Base-by-base conservation (phyloP, 108 stramenopile species). In the Epithemia pelagica region DNA sequence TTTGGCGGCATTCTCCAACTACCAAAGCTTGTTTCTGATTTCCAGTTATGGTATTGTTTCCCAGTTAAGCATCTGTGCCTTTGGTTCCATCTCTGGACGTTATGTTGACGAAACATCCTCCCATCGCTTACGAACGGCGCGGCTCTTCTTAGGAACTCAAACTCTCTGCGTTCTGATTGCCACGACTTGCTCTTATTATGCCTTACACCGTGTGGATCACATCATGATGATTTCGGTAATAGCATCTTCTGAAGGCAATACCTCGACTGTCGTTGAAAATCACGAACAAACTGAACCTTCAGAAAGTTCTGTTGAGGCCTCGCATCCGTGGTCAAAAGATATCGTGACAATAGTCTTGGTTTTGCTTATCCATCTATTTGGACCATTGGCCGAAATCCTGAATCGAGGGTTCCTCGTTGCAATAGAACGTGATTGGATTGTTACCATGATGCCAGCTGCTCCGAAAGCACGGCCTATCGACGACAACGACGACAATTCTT, bases 391-490 rank as follows among this genome's bases (percentile, higher is more conserved):
- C 26, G 52, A 62, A 54, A 28, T 81, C 24, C 54, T 80, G 23
- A 78, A 81, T 66, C 30, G 58, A 27, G 80, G 77, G 8, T 83
- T 87, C 59, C 25, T 76, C 1, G 80, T 87, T 23, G 78, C 82
- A 1, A 51, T 87, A 8, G 86, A 87, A 68, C 71, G 82, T 51
- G 86, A 87, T 64, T 87, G 86, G 86, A 72, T 83, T 63, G 86
- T 87, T 19, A 78, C 74, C 10, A 78, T 87, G 31, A 46, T 46
- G 15, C 37, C 37, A 10, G 15, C 61, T 28, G 28, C 56, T 3
- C 5, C 3, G 5, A 52, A 5, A 57, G 10, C 15, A 5, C 37
- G 37, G 15, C 15, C 5, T 5, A 10, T 10, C 37, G 10, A 46
- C 5, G 5, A 28, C 3, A 27, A 54, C 33, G 8, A 30, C 19